Percentiles rank a stretch among this genome's conserved stretches.
phyloP scores from a whole-genome alignment of 129 eudicot species.

The Artemisia argyi region DNA sequence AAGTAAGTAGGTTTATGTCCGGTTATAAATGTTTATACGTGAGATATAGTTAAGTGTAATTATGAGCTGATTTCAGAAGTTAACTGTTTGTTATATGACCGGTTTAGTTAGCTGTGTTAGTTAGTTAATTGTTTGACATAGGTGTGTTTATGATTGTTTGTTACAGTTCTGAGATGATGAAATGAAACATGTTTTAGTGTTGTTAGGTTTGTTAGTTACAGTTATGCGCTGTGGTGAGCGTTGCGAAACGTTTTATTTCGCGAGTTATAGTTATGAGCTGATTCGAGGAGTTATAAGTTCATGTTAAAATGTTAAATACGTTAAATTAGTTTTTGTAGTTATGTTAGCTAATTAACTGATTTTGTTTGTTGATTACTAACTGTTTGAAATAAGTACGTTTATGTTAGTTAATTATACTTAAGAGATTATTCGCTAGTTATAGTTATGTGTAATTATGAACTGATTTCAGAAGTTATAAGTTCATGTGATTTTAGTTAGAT shows the following conservation, averaged over 20 bases:
- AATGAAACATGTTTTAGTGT: neutral
- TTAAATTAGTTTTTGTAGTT: neutral
- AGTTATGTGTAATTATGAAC: too few relatives aligned
- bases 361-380: neutral
- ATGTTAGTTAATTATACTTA: too few relatives aligned
- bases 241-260: too few relatives aligned
- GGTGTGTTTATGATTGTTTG: neutral
- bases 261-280: neutral
- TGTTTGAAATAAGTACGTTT: neutral
- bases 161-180: neutral
- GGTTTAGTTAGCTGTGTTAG: too few relatives aligned
- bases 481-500: too few relatives aligned
- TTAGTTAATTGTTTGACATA: neutral
- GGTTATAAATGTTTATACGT: too few relatives aligned
- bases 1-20: too few relatives aligned
- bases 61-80: neutral
- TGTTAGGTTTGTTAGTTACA: too few relatives aligned
- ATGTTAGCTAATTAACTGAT: too few relatives aligned
- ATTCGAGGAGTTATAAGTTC: neutral
- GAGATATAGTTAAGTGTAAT: neutral
- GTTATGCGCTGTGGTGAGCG: neutral
- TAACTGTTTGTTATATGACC: neutral
- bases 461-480: too few relatives aligned
- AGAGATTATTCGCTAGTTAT: too few relatives aligned
- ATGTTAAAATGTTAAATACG: neutral